Percentiles rank a stretch among this genome's conserved stretches.
Evolutionary conservation across 2,329 filamentous ascomycete genomes (phyloP).

Genomic region (Trichoderma semiorbis): DNA sequence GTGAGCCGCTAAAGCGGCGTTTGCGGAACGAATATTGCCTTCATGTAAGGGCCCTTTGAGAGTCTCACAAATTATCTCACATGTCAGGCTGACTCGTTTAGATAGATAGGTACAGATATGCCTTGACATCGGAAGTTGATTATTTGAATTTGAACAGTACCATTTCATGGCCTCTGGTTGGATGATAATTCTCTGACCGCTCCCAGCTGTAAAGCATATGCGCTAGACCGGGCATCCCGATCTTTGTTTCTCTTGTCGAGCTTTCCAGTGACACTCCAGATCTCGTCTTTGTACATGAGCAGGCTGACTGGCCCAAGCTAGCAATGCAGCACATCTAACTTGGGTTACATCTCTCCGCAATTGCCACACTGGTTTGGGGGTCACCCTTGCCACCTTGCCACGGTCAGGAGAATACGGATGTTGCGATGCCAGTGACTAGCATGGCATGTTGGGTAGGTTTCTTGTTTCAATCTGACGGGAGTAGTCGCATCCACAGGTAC

Average conservation of each 20-base stretch:
- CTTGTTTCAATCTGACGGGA: background rate
- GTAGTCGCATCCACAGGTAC: background rate
- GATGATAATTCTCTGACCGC: background rate
- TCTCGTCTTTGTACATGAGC: background rate
- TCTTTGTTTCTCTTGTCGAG: background rate
- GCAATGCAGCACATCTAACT: background rate
- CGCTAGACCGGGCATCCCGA: background rate
- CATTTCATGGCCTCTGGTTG: background rate
- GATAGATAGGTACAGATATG: background rate
- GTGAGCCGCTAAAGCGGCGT: background rate
- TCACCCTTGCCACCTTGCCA: background rate
- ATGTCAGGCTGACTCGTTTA: background rate
- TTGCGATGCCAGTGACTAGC: background rate
- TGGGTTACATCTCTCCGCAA: constrained; percentile 4
- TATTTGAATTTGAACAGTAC: background rate
- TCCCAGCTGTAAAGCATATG: background rate
- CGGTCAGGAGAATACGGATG: background rate
- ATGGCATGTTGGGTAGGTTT: background rate
- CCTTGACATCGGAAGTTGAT: background rate
- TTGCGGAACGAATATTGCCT: background rate
- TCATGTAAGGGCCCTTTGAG: background rate
- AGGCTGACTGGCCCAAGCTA: background rate
- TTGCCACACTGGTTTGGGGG: background rate
- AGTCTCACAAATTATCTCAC: background rate
- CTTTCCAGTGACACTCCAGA: background rate